These are phyloP conservation scores for Fusarium armeniacum DNA, from an alignment of 2,329 filamentous ascomycete genomes.

Conservation along the genomic window DNA sequence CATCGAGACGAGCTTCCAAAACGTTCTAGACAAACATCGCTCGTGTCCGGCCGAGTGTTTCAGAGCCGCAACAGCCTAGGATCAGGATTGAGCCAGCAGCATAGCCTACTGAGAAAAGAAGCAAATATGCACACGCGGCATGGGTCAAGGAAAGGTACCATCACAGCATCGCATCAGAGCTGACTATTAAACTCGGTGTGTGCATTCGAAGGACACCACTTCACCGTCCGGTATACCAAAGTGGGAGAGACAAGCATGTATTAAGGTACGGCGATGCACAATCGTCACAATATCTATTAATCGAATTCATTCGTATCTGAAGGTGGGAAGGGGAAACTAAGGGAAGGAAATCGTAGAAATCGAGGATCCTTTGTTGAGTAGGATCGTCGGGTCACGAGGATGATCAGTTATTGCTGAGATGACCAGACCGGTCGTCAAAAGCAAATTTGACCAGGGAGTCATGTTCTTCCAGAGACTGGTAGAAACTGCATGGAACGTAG, in stretches of 20 bases:
- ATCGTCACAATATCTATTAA: constrained; percentile 9
- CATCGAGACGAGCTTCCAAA: constrained; percentile 29
- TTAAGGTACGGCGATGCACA: background rate
- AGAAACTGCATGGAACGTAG: constrained; percentile 1
- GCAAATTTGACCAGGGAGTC: constrained; percentile 11
- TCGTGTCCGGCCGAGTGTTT: constrained; percentile 35
- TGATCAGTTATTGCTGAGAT: constrained; percentile 7
- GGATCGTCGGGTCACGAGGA: constrained; percentile 31
- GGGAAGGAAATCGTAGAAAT: constrained; percentile 1
- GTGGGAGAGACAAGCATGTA: constrained; percentile 1
- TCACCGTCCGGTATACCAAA: constrained; percentile 12
- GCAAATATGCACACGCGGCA: constrained; percentile 16
- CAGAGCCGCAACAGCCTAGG: constrained; percentile 19
- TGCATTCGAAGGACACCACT: constrained; percentile 21
- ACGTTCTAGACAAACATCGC: constrained; percentile 41
- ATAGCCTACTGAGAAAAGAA: background rate
- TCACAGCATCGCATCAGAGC: constrained; percentile 26
- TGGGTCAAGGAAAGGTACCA: constrained; percentile 2
- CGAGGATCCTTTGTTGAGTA: constrained; percentile 11
- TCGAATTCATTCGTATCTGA: background rate
- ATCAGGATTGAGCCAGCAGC: background rate
- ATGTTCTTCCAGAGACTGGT: constrained; percentile 5
- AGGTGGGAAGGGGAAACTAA: constrained; percentile 30
- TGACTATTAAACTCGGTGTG: constrained; percentile 30
- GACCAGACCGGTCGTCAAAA: constrained; percentile 15